Base-by-base conservation (phyloP, 495 filamentous ascomycete species). In the Hypoxylon subgilvum region DNA sequence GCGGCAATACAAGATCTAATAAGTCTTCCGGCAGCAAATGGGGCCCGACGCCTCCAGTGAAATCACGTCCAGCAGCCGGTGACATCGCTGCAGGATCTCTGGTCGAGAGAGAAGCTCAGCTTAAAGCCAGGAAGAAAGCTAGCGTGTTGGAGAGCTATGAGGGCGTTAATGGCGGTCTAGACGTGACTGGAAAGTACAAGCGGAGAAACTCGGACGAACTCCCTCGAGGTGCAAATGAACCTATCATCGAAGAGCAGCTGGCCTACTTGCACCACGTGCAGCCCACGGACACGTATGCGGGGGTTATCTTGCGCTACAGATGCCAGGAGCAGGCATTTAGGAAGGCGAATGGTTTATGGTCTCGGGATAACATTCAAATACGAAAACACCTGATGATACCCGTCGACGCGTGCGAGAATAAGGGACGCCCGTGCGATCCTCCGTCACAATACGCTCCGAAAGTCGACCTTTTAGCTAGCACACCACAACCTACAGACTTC, bases 291-390 rank as follows among this genome's bases (percentile, higher is more conserved):
- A 96, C 90, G 9, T 84, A 96, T 52, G 90, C 90, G 1, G 92
- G 94, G 2, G 86, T 98, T 14, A 88, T 90, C 19, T 90, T 98
- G 35, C 88, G 85, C 56, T 98, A 94, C 72, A 88, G 88, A 58
- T 96, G 91, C 64, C 83, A 87, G 53, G 80, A 88, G 38, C 85
- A 88, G 21, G 78, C 89, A 0, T 88, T 98, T 52, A 76, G 88
- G 18, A 92, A 91, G 68, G 88, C 90, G 19, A 98, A 98, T 67
- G 84, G 93, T 13, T 82, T 98, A 61, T 97, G 94, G 94, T 89
- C 90, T 6, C 90, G 90, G 53, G 95, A 97, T 68, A 87, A 82
- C 49, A 88, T 96, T 28, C 92, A 96, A 68, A 82, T 84, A 45
- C 85, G 91, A 32, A 90, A 90, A 61, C 85, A 82, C 14, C 79